Conservation (phyloP, 1,139 yeast species). For the Yamadazyma aaseri region DNA sequence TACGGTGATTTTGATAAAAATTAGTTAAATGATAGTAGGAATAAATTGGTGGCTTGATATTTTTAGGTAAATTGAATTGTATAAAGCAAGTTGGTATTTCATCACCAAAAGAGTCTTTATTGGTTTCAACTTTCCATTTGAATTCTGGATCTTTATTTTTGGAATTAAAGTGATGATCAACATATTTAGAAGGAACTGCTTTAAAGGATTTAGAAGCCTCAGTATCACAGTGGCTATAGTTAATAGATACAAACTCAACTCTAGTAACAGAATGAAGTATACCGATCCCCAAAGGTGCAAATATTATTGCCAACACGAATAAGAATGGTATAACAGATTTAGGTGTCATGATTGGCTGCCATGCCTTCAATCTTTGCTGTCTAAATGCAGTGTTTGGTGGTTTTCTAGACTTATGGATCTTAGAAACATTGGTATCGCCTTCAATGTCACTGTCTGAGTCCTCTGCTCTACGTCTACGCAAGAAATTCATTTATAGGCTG, state of each 20-base stretch:
- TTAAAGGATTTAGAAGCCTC: conserved; percentile 35
- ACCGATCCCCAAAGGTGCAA: conserved; percentile 75
- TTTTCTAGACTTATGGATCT: conserved; percentile 52
- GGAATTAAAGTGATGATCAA: conserved; percentile 53
- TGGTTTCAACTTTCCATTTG: conserved; percentile 51
- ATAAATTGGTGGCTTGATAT: conserved; percentile 59
- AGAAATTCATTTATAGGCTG: conserved; percentile 31
- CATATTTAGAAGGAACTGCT: conserved; percentile 51
- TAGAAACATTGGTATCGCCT: conserved; percentile 21
- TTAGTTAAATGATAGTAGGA: conserved; percentile 70
- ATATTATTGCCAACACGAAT: conserved; percentile 59
- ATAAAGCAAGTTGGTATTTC: conserved; percentile 47
- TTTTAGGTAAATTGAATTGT: conserved; percentile 58
- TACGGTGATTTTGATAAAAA: conserved; percentile 76
- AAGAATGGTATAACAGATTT: conserved; percentile 71
- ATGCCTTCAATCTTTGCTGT: conserved; percentile 70
- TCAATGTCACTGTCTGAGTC: conserved; percentile 29
- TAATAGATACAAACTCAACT: conserved; percentile 57
- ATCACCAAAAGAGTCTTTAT: conserved; percentile 35
- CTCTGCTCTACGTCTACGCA: conserved; percentile 34
- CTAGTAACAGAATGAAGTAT: conserved; percentile 56
- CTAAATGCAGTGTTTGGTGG: conserved; percentile 81
- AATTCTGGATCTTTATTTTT: conserved; percentile 43
- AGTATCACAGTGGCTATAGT: conserved; percentile 57
- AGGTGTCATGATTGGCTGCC: conserved; percentile 83